phyloP scores from a whole-genome alignment of 2,329 filamentous ascomycete species.

The Hypoxylon sp. region DNA sequence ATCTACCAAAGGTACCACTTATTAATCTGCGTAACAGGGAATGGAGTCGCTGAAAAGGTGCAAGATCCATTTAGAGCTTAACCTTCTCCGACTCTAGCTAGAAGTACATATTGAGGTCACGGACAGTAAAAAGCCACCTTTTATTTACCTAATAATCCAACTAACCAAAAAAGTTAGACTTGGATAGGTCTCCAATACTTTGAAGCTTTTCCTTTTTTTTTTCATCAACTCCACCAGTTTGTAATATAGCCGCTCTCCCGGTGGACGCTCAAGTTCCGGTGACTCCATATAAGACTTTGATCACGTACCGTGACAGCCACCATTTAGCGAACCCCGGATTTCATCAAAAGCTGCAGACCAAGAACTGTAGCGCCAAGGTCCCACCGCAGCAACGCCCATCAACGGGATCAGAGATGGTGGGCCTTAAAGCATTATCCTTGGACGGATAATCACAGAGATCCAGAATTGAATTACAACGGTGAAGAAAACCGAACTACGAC shows the following conservation, averaged over 20 bases:
- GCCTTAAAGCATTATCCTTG: conserved; percentile 36
- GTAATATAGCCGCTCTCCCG: conserved; percentile 37
- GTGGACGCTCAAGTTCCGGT: conserved; percentile 36
- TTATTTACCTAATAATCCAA: not conserved
- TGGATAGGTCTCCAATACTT: not conserved
- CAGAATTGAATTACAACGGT: conserved; percentile 20
- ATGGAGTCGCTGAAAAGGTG: conserved; percentile 24
- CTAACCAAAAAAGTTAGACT: not conserved
- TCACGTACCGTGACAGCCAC: conserved; percentile 39
- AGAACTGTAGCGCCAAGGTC: conserved; percentile 42
- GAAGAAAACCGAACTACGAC: conserved; percentile 23
- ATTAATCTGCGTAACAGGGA: conserved; percentile 19
- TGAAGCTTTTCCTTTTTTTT: not conserved
- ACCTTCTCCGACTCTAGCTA: conserved; percentile 2
- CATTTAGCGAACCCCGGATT: conserved; percentile 45
- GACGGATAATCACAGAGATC: conserved; percentile 44
- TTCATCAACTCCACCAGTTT: conserved; percentile 11
- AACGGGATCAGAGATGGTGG: conserved; percentile 38
- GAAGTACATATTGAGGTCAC: not conserved
- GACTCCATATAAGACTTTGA: conserved; percentile 31
- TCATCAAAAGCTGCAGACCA: conserved; percentile 42
- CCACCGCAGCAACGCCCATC: conserved; percentile 42
- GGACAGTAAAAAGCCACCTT: not conserved
- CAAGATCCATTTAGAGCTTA: conserved; percentile 2
- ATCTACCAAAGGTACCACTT: not conserved